Percentiles rank a stretch among this genome's conserved stretches.
phyloP scores from a whole-genome alignment of 2,329 filamentous ascomycete genomes.

The Pseudogymnoascus sp. region DNA sequence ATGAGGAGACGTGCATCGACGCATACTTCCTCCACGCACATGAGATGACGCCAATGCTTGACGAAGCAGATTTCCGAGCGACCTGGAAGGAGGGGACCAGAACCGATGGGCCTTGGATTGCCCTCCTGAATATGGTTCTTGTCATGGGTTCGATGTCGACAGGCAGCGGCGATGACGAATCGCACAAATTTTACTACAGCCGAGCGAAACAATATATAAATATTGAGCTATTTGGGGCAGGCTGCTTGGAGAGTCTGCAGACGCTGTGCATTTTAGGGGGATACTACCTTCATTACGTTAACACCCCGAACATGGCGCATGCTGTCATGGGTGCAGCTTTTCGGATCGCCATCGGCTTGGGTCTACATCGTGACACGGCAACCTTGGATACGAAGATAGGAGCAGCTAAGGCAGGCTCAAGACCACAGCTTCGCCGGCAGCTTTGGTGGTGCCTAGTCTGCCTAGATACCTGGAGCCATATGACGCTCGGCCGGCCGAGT shows the following conservation, averaged over 20 bases:
- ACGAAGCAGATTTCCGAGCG: slow-evolving; percentile 13
- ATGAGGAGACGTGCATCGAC: slow-evolving; percentile 11
- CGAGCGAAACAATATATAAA: slow-evolving; percentile 1
- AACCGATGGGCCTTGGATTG: slow-evolving; percentile 15
- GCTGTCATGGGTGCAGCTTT: slow-evolving; percentile 21
- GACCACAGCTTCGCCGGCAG: slow-evolving; percentile 23
- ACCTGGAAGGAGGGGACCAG: slow-evolving; percentile 3
- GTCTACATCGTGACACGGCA: slow-evolving; percentile 19
- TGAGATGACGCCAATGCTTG: slow-evolving; percentile 14
- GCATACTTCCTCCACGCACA: slow-evolving; percentile 16
- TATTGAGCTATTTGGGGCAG: slow-evolving; percentile 12
- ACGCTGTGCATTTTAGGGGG: slow-evolving; percentile 22
- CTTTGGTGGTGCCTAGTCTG: slow-evolving; percentile 42
- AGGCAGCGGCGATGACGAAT: slow-evolving; percentile 17
- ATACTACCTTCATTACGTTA: slow-evolving; percentile 24
- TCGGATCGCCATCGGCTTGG: slow-evolving; percentile 21
- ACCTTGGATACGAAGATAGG: not conserved
- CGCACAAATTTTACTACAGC: not conserved
- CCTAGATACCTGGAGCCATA: slow-evolving; percentile 34
- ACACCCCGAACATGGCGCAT: slow-evolving; percentile 24
- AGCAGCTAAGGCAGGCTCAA: slow-evolving; percentile 17
- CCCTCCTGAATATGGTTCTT: slow-evolving; percentile 16
- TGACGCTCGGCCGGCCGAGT: slow-evolving; percentile 2
- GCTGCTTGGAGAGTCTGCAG: slow-evolving; percentile 21
- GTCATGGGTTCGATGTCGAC: slow-evolving; percentile 13